Percentiles rank a stretch among this genome's conserved stretches.
phyloP scores from a whole-genome alignment of 805 yeast genomes.

The Candida golubevii region DNA sequence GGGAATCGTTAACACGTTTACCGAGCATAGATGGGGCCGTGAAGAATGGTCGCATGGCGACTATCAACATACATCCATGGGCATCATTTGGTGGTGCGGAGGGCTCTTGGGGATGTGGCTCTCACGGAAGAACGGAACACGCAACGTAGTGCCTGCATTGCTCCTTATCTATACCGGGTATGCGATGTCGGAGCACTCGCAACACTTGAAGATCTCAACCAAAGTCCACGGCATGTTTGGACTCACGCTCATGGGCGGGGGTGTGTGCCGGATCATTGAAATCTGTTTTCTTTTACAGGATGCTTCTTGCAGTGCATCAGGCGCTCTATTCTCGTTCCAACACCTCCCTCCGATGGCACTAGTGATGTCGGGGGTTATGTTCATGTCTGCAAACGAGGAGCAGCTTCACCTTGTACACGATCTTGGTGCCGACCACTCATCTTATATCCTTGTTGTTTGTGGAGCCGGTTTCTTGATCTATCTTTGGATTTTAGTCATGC shows the following conservation, averaged over 20 bases:
- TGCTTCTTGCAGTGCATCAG: conserved; percentile 35
- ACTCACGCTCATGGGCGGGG: conserved; percentile 71
- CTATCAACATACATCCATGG: conserved; percentile 94
- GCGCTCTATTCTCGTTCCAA: conserved; percentile 66
- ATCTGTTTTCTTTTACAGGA: conserved; percentile 74
- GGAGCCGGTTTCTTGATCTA: conserved; percentile 71
- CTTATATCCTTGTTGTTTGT: conserved; percentile 67
- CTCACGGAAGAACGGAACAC: conserved; percentile 45
- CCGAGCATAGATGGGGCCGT: conserved; percentile 92
- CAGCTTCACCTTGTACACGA: conserved; percentile 67
- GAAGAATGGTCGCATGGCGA: conserved; percentile 92
- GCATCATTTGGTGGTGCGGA: conserved; percentile 94
- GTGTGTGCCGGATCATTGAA: conserved; percentile 70
- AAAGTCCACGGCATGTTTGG: conserved; percentile 89
- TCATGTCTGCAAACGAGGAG: conserved; percentile 93
- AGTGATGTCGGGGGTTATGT: conserved; percentile 71
- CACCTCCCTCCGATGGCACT: conserved; percentile 81
- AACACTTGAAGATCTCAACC: conserved; percentile 70
- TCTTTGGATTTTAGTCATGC: conserved; percentile 58
- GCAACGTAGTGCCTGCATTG: conserved; percentile 67
- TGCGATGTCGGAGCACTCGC: conserved; percentile 90
- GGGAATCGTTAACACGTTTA: conserved; percentile 93
- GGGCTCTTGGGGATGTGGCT: conserved; percentile 82
- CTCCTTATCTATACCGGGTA: conserved; percentile 86
- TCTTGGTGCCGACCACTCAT: conserved; percentile 78